Percentiles rank a stretch among this genome's conserved stretches.
These are phyloP conservation scores for Alternaria conjuncta DNA, from an alignment of 2,329 filamentous ascomycete genomes.

Conservation along the genomic window DNA sequence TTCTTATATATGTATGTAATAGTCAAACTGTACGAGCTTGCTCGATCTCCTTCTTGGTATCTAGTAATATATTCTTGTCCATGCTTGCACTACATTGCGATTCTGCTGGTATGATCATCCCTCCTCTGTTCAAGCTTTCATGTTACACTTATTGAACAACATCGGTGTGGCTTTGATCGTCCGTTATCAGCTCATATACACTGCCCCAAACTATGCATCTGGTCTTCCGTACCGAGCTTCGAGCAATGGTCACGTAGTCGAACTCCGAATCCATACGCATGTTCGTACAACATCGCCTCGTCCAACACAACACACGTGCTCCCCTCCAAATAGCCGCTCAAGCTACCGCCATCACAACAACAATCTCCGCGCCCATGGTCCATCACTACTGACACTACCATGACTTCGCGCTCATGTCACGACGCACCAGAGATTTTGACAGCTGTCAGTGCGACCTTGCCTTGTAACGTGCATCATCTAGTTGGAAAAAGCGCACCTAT, in stretches of 20 bases:
- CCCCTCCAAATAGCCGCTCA: neutral
- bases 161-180: neutral
- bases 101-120: neutral
- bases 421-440: slow-evolving; percentile 2
- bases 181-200: neutral
- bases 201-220: neutral
- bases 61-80: neutral
- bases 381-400: neutral
- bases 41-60: neutral
- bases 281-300: neutral
- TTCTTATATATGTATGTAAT: neutral
- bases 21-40: neutral
- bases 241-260: neutral
- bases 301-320: neutral
- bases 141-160: neutral
- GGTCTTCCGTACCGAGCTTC: neutral
- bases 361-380: neutral
- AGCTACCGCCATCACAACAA: neutral
- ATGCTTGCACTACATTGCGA: neutral
- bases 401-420: neutral
- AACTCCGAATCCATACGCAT: neutral
- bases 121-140: neutral
- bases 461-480: neutral
- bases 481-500: neutral
- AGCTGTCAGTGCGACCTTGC: slow-evolving; percentile 10